Evolutionary conservation across 352 stramenopile species (phyloP).

Genomic region (Aphanomyces cochlioides): DNA sequence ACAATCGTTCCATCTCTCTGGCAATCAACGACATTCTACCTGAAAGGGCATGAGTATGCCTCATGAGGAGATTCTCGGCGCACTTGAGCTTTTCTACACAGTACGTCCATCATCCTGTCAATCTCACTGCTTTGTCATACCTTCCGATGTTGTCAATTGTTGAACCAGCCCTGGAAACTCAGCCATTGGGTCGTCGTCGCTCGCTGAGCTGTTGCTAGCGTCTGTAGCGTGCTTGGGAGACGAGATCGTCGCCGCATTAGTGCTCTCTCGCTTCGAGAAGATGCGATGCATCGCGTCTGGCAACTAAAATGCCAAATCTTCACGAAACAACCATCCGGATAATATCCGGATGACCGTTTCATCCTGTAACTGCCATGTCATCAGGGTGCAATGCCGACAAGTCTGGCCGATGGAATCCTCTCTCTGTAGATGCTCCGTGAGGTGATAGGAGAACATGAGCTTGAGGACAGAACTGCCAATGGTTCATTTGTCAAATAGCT

Average conservation of each 20-base stretch:
- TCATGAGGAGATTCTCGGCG: slow-evolving; percentile 45
- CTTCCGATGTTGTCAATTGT: slow-evolving; percentile 18
- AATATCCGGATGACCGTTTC: neutral
- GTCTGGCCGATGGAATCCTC: no score
- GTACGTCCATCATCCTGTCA: neutral
- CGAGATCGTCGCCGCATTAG: neutral
- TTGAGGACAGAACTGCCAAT: slow-evolving; percentile 4
- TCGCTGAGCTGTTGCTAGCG: neutral
- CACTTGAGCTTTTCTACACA: slow-evolving; percentile 39
- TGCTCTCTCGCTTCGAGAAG: slow-evolving; percentile 24
- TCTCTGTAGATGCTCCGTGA: no score
- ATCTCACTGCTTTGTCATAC: neutral
- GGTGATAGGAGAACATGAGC: neutral
- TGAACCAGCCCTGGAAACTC: slow-evolving; percentile 18
- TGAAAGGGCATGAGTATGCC: slow-evolving; percentile 53
- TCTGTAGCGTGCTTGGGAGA: neutral
- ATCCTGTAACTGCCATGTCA: neutral
- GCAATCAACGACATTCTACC: slow-evolving; percentile 32
- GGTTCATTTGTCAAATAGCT: neutral
- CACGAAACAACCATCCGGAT: neutral
- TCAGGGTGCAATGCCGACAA: neutral
- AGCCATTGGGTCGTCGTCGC: slow-evolving; percentile 9
- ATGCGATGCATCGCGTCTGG: slow-evolving; percentile 15
- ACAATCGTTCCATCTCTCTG: neutral
- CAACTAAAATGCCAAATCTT: neutral